Evolutionary conservation across 768 basidiomycete genomes (phyloP).

Genomic region (Terana coerulea): DNA sequence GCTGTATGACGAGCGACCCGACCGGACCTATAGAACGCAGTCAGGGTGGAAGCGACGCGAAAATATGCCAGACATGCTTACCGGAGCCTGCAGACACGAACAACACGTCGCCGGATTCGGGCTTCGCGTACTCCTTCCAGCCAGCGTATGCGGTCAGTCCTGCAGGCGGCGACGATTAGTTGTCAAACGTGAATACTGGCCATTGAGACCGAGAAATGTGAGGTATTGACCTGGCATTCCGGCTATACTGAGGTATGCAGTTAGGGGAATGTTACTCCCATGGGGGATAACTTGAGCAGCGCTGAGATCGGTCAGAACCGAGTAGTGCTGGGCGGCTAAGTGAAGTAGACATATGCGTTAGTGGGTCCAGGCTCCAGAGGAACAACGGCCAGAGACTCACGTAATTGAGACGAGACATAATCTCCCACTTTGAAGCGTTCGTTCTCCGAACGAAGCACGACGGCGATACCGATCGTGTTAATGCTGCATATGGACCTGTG

Average conservation of each 20-base stretch:
- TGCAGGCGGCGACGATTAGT: no score
- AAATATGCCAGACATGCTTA: not conserved
- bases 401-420: conserved; percentile 18
- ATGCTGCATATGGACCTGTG: conserved; percentile 6
- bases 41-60: not conserved
- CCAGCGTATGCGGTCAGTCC: conserved; percentile 32
- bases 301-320: conserved; percentile 23
- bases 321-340: conserved; percentile 40
- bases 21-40: conserved; percentile 37
- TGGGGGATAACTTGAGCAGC: conserved; percentile 17
- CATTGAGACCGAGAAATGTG: no score
- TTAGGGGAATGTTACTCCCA: conserved; percentile 45
- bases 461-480: conserved; percentile 21
- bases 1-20: conserved; percentile 52
- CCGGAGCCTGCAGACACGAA: conserved; percentile 47
- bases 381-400: conserved; percentile 26
- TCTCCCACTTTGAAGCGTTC: conserved; percentile 18
- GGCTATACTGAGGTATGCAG: conserved; percentile 42
- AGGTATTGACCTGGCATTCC: conserved; percentile 41
- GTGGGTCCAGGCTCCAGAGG: conserved; percentile 32
- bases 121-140: conserved; percentile 39
- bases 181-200: no score
- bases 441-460: conserved; percentile 26
- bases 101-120: conserved; percentile 48
- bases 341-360: conserved; percentile 25